Evolutionary conservation across 2,329 filamentous ascomycete genomes (phyloP).

Genomic region (Trichoderma sp.): DNA sequence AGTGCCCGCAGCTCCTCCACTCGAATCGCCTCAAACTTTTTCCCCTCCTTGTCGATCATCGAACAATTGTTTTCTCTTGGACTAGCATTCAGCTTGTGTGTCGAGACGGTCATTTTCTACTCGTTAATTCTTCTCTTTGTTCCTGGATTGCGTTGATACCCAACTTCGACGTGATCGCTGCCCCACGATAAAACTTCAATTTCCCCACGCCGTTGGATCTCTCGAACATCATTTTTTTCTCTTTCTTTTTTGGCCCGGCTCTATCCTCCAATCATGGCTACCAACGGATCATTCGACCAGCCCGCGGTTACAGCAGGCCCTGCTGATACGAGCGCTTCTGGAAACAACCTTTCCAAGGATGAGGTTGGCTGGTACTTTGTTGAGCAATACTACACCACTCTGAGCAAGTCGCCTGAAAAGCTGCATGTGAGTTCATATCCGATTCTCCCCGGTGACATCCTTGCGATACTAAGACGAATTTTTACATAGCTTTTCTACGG

Average conservation of each 20-base stretch:
- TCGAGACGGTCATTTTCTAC: conserved; percentile 12
- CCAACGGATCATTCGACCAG: conserved; percentile 55
- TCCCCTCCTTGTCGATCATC: conserved; percentile 20
- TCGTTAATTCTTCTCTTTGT: conserved; percentile 4
- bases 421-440: conserved; percentile 64
- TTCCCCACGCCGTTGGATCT: conserved; percentile 10
- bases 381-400: conserved; percentile 97
- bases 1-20: conserved; percentile 22
- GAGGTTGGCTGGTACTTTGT: conserved; percentile 99
- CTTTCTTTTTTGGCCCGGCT: conserved; percentile 4
- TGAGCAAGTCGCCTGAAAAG: conserved; percentile 92
- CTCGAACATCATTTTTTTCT: neutral
- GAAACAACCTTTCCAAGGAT: conserved; percentile 68
- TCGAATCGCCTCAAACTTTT: conserved; percentile 11
- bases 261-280: conserved; percentile 46
- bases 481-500: conserved; percentile 77
- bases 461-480: neutral
- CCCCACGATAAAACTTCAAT: conserved; percentile 17
- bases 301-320: conserved; percentile 37
- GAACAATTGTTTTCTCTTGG: conserved; percentile 22
- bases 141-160: conserved; percentile 21
- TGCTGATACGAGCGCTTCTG: conserved; percentile 33
- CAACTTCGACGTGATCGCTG: conserved; percentile 22
- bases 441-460: neutral
- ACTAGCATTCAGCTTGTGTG: conserved; percentile 15